phyloP scores from a whole-genome alignment of 331 rosid species.

The Ulmus americana region DNA sequence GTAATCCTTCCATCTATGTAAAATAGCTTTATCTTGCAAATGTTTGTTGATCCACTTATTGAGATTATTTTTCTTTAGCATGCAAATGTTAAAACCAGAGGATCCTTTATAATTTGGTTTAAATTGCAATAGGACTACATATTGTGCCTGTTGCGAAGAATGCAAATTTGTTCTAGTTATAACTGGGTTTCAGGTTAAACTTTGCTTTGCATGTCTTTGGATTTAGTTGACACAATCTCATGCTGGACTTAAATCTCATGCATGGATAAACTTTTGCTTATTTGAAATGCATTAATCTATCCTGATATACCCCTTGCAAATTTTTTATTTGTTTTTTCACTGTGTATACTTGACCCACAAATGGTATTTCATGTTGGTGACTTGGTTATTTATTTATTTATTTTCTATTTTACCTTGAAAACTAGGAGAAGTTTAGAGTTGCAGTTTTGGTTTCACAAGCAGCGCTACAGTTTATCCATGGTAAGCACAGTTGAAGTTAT shows the following conservation, averaged over 20 bases:
- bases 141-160: too few relatives aligned
- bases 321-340: too few relatives aligned
- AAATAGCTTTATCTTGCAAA: too few relatives aligned
- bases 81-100: too few relatives aligned
- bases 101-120: too few relatives aligned
- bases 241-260: neutral
- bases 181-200: neutral
- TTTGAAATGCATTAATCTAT: too few relatives aligned
- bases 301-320: neutral
- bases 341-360: neutral
- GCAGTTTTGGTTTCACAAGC: conserved; percentile 99
- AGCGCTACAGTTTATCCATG: conserved; percentile 93
- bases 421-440: conserved; percentile 91
- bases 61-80: too few relatives aligned
- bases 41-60: too few relatives aligned
- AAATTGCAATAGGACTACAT: too few relatives aligned
- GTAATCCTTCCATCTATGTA: too few relatives aligned
- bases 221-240: neutral
- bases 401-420: conserved; percentile 3
- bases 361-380: neutral
- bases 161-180: too few relatives aligned
- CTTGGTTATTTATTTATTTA: neutral
- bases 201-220: neutral
- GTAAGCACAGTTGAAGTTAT: conserved; percentile 32
- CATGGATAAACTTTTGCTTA: neutral